A percentile compares a stretch with the other conserved stretches of the same genome.
phyloP scores from a whole-genome alignment of 108 stramenopile species.

The Skeletonema grethae region DNA sequence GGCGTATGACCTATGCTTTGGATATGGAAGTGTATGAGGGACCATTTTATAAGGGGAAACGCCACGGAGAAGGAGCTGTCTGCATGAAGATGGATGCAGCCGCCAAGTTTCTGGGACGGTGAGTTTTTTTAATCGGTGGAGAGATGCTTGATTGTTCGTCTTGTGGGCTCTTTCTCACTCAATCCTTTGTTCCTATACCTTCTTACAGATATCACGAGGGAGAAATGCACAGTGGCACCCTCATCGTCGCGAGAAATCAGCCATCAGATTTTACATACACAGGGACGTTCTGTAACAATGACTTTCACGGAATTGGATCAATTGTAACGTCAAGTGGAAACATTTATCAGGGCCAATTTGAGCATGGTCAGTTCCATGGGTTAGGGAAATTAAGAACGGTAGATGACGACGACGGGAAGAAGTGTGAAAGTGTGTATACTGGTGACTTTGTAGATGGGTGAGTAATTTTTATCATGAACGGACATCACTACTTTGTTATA shows the following conservation, averaged over 20 bases:
- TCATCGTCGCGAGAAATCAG: constrained; percentile 9
- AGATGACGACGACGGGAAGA: constrained; percentile 2
- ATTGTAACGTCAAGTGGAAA: constrained; percentile 9
- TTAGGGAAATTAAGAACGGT: constrained; percentile 18
- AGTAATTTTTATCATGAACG: not conserved
- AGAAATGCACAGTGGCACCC: constrained; percentile 36
- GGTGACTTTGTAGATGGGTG: not conserved
- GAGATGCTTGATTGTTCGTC: not conserved
- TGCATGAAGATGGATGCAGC: constrained; percentile 39
- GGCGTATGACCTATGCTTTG: constrained; percentile 23
- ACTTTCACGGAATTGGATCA: constrained; percentile 41
- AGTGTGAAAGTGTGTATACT: constrained; percentile 31
- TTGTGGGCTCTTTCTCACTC: not conserved
- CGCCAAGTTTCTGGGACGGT: constrained; percentile 46
- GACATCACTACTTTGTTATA: not conserved
- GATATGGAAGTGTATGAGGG: constrained; percentile 53
- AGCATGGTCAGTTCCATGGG: constrained; percentile 30
- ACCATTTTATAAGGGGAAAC: constrained; percentile 28
- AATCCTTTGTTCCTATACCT: not conserved
- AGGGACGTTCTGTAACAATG: constrained; percentile 29
- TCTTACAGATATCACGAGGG: constrained; percentile 25
- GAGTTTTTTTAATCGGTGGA: not conserved
- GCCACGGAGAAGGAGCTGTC: constrained; percentile 43
- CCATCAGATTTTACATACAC: constrained; percentile 37
- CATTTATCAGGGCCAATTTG: constrained; percentile 41